A percentile compares a stretch with the other conserved stretches of the same genome.
These are phyloP conservation scores for Stephania yunnanensis DNA, from an alignment of 164 flowering plant genomes.

Conservation along the genomic window DNA sequence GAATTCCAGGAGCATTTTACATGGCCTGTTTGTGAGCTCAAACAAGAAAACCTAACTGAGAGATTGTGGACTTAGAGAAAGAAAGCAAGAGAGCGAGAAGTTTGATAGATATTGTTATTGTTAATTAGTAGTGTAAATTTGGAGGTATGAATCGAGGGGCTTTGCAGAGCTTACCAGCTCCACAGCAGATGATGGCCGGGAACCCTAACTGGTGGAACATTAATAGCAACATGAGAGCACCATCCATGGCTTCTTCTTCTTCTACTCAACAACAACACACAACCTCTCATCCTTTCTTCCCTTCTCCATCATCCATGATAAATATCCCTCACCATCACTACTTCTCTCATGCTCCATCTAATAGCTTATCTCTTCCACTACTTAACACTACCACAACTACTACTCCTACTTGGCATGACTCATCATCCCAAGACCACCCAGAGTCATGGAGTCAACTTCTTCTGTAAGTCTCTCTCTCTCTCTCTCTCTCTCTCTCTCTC, in stretches of 20 bases:
- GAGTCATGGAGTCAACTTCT: conserved; percentile 87
- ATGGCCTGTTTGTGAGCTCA: background rate
- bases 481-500: background rate
- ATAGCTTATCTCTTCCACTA: conserved; percentile 28
- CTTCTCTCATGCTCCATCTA: conserved; percentile 21
- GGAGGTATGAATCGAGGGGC: conserved; percentile 40
- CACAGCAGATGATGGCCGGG: conserved; percentile 62
- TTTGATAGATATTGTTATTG: too few species aligned
- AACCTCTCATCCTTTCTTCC: conserved; percentile 19
- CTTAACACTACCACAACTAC: conserved; percentile 13
- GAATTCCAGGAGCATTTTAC: background rate
- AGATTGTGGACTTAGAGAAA: background rate
- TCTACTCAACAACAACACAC: conserved; percentile 7
- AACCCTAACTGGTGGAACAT: conserved; percentile 73
- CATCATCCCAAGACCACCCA: conserved; percentile 35
- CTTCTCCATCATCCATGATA: conserved; percentile 6
- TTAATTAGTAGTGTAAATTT: background rate
- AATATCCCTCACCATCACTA: conserved; percentile 19
- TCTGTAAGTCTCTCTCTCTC: conserved; percentile 31
- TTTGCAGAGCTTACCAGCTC: conserved; percentile 42
- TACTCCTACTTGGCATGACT: conserved; percentile 15
- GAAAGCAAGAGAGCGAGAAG: background rate
- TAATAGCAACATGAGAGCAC: conserved; percentile 25
- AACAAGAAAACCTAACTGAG: conserved; percentile 4
- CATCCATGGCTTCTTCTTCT: background rate